phyloP scores from a whole-genome alignment of 1,139 yeast genomes.

The Debaryomyces subglobosus region DNA sequence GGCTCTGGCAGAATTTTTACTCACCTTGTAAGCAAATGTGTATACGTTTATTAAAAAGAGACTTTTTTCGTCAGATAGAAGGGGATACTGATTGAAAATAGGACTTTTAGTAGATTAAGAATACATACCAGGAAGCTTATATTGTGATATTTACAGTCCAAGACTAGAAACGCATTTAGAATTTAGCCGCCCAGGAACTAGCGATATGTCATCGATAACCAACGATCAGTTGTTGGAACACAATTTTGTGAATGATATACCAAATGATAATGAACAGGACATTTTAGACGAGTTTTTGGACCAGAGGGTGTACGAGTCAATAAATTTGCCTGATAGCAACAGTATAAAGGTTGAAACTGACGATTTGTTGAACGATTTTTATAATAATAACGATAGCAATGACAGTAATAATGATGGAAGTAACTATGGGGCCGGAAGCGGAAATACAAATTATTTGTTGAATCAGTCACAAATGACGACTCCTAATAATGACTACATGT shows the following conservation, averaged over 20 bases:
- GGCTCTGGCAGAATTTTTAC: slow-evolving; percentile 3
- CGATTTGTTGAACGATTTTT: slow-evolving; percentile 21
- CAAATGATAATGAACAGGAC: slow-evolving; percentile 37
- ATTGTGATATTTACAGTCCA: neutral
- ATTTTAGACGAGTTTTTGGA: slow-evolving; percentile 60
- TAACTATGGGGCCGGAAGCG: slow-evolving; percentile 1
- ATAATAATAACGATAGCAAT: slow-evolving; percentile 7
- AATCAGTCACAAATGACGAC: slow-evolving; percentile 11
- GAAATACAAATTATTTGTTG: neutral
- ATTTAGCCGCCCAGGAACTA: slow-evolving; percentile 6
- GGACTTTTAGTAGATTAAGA: neutral
- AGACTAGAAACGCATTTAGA: neutral
- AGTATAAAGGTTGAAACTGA: slow-evolving; percentile 19
- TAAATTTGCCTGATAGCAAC: slow-evolving; percentile 27
- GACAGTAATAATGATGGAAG: neutral
- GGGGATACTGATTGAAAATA: neutral
- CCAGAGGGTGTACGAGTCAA: slow-evolving; percentile 53
- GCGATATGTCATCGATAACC: slow-evolving; percentile 14
- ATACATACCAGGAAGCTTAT: neutral
- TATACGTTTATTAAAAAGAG: neutral
- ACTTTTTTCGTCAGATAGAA: neutral
- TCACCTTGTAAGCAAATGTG: slow-evolving; percentile 1
- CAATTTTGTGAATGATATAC: slow-evolving; percentile 12
- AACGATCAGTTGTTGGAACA: slow-evolving; percentile 16
- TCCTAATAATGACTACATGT: slow-evolving; percentile 26